Evolutionary conservation across 257 asterid species (phyloP).

Genomic region (Capsicum baccatum): DNA sequence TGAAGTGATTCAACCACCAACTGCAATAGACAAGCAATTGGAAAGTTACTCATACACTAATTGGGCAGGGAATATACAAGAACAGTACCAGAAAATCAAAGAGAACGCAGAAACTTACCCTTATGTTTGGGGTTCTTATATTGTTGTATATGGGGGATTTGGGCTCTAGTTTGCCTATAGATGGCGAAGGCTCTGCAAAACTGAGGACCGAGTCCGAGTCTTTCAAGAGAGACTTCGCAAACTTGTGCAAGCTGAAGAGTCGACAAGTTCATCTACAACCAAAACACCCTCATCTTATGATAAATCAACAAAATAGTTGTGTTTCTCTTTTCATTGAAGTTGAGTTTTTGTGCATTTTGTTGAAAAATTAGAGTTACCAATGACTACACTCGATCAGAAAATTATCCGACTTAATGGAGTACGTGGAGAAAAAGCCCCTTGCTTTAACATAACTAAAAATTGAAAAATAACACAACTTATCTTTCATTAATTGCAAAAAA

Average conservation of each 20-base stretch:
- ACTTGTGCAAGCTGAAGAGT: slow-evolving; percentile 54
- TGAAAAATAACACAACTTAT: no score
- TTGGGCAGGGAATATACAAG: slow-evolving; percentile 51
- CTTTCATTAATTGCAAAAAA: no score
- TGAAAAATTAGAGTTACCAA: background rate
- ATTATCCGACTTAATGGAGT: background rate
- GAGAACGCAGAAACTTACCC: slow-evolving; percentile 84
- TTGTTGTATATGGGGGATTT: slow-evolving; percentile 71
- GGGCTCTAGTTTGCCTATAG: slow-evolving; percentile 77
- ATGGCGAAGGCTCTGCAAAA: slow-evolving; percentile 73
- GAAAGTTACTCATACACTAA: slow-evolving; percentile 37
- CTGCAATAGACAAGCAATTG: slow-evolving; percentile 42
- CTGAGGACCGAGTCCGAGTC: slow-evolving; percentile 73
- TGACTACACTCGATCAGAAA: background rate
- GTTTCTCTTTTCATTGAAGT: background rate
- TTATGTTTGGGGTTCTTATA: slow-evolving; percentile 88
- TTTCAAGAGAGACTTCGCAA: slow-evolving; percentile 72
- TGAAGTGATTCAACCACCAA: slow-evolving; percentile 42
- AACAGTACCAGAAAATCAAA: slow-evolving; percentile 52
- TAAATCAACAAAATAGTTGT: slow-evolving; percentile 38
- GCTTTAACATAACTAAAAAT: no score
- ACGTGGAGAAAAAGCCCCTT: background rate
- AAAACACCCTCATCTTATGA: slow-evolving; percentile 42
- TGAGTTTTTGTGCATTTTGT: background rate
- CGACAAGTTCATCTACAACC: slow-evolving; percentile 37